These are phyloP conservation scores for Saccharum hybrid DNA, from an alignment of 202 grass and related monocot species.

Conservation along the genomic window DNA sequence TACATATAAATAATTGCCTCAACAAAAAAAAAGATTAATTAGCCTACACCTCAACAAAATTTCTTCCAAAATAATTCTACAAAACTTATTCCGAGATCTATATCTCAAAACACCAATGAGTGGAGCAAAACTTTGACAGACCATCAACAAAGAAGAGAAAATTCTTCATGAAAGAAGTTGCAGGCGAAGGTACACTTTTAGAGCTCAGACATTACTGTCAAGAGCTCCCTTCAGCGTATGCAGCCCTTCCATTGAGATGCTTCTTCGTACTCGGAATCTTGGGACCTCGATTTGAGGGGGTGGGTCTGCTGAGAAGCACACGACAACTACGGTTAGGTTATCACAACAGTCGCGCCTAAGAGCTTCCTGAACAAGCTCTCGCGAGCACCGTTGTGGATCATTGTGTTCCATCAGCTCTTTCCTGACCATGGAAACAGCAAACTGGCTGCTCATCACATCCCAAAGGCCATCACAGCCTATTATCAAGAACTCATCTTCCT, in stretches of 20 bases:
- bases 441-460: constrained; percentile 98
- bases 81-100: constrained; percentile 56
- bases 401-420: constrained; percentile 83
- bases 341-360: constrained; percentile 70
- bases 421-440: constrained; percentile 81
- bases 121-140: constrained; percentile 53
- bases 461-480: constrained; percentile 91
- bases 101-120: constrained; percentile 28
- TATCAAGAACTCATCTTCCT: constrained; percentile 94
- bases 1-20: constrained; percentile 54
- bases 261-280: constrained; percentile 75
- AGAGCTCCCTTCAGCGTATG: constrained; percentile 75
- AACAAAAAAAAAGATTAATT: constrained; percentile 53
- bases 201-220: constrained; percentile 62
- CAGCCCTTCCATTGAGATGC: constrained; percentile 88
- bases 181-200: background rate
- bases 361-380: constrained; percentile 78
- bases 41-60: constrained; percentile 61
- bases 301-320: constrained; percentile 83
- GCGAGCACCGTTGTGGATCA: constrained; percentile 74
- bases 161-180: constrained; percentile 43
- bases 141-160: constrained; percentile 22
- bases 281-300: constrained; percentile 85
- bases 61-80: constrained; percentile 44
- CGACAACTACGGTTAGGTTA: constrained; percentile 79